Conservation (phyloP, 2,329 filamentous ascomycete genomes). For the Pseudocercospora fuligena region DNA sequence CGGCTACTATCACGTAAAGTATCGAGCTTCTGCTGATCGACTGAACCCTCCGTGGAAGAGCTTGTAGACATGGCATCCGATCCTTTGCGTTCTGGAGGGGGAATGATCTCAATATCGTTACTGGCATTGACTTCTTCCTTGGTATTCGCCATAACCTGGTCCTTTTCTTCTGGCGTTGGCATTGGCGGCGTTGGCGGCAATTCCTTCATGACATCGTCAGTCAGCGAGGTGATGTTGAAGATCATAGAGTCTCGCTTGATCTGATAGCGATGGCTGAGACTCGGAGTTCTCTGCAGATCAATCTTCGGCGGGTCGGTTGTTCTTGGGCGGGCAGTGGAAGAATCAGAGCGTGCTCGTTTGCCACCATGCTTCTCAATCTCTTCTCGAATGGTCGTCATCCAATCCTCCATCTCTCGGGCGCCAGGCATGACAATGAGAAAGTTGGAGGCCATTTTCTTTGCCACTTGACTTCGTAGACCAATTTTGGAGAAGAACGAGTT, state of each 20-base stretch:
- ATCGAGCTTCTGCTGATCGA: slow-evolving; percentile 36
- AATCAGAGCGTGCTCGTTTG: slow-evolving; percentile 64
- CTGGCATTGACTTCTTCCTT: not conserved
- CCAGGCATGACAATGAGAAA: slow-evolving; percentile 75
- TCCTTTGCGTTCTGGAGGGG: not conserved
- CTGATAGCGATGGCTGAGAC: slow-evolving; percentile 44
- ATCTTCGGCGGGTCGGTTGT: slow-evolving; percentile 21
- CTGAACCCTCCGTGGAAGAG: slow-evolving; percentile 34
- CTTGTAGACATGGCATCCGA: slow-evolving; percentile 33
- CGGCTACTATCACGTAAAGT: slow-evolving; percentile 37
- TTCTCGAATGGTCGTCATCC: slow-evolving; percentile 70
- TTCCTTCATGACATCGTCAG: not conserved
- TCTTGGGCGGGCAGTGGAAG: slow-evolving; percentile 15
- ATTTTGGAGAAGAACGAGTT: slow-evolving; percentile 70
- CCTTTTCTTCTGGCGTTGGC: not conserved
- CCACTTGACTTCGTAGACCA: slow-evolving; percentile 55
- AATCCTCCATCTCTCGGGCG: slow-evolving; percentile 75
- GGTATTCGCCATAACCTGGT: not conserved
- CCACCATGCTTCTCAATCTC: slow-evolving; percentile 74
- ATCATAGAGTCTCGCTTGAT: slow-evolving; percentile 36
- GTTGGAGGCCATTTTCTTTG: slow-evolving; percentile 56
- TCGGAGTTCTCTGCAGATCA: slow-evolving; percentile 32
- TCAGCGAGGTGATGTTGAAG: slow-evolving; percentile 26
- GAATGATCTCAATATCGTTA: not conserved
- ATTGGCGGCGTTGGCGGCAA: not conserved